A percentile compares a stretch with the other conserved stretches of the same genome.
Evolutionary conservation across 176 grass and related monocot species (phyloP).

Genomic region (Poa annua): DNA sequence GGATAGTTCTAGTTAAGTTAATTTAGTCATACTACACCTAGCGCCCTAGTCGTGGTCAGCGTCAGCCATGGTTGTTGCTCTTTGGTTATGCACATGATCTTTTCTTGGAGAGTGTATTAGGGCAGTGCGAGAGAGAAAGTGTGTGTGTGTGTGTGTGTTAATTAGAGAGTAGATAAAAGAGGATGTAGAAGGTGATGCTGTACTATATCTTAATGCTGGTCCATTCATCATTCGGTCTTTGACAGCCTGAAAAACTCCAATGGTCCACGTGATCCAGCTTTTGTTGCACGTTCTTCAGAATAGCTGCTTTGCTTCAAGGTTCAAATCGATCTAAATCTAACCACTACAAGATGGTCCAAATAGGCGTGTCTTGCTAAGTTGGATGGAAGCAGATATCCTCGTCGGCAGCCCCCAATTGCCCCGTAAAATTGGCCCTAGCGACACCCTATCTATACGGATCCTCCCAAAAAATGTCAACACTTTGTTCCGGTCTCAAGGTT

Average conservation of each 20-base stretch:
- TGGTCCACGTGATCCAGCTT: constrained; percentile 9
- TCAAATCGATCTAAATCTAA: background rate
- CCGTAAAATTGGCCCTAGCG: too few relatives aligned
- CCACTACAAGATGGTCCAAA: background rate
- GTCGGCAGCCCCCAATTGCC: too few relatives aligned
- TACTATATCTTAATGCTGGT: constrained; percentile 22
- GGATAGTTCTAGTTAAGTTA: constrained; percentile 34
- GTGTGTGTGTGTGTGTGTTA: background rate
- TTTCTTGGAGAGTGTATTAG: constrained; percentile 38
- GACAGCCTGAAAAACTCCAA: constrained; percentile 32
- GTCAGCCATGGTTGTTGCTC: constrained; percentile 39
- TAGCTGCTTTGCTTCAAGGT: background rate
- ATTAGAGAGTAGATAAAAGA: constrained; percentile 16
- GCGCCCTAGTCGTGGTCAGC: constrained; percentile 25
- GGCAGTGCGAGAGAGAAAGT: constrained; percentile 9
- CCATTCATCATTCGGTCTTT: constrained; percentile 43
- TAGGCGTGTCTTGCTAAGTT: background rate
- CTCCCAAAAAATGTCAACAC: too few relatives aligned
- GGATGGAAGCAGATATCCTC: background rate
- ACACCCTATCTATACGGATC: too few relatives aligned
- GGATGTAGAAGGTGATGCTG: constrained; percentile 16
- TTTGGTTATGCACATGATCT: constrained; percentile 44
- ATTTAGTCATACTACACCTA: constrained; percentile 39
- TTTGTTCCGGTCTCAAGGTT: too few relatives aligned
- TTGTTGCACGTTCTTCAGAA: background rate